Base-by-base conservation (phyloP, 2,329 filamentous ascomycete genomes). In the Aaosphaeria arxii region DNA sequence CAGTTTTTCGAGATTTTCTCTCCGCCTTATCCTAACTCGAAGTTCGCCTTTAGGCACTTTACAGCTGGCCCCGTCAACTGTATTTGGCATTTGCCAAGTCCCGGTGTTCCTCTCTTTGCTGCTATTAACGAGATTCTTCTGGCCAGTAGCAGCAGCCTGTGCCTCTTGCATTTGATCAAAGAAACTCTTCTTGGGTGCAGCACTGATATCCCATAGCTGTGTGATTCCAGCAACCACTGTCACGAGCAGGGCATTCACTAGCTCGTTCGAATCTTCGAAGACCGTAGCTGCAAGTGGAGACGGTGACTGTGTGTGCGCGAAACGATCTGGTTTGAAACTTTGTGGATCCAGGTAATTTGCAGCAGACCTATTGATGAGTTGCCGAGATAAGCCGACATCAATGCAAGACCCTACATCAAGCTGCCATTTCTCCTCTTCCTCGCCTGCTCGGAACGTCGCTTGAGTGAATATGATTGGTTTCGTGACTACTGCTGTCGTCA, bases 41-140 rank as follows among this genome's bases (percentile, higher is more conserved):
- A 82, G 67, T 56, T 83, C 77, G 11, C 70, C 70, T 40, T 64
- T 72, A 7, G 82, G 82, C 48, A 74, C 69, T 55, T 75, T 78
- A 11, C 81, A 76, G 45, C 72, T 76, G 5, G 75, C 76, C 24
- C 61, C 53, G 71, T 74, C 56, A 61, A 71, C 58, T 74, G 73
- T 38, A 64, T 68, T 52, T 0, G 83, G 83, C 40, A 84, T 69
- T 13, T 70, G 69, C 75, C 81, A 82, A 1, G 64, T 67, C 5
- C 42, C 44, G 36, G 55, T 63, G 43, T 50, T 48, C 17, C 42
- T 44, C 7, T 24, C 36, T 33, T 47, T 42, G 7, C 9, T 36
- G 24, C 48, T 49, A 11, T 44, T 47, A 38, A 50, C 48, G 30
- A 47, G 36, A 29, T 45, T 42, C 38, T 43, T 45, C 54, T 48